Conservation (phyloP, 2,329 filamentous ascomycete genomes). For the Aspergillus brasiliensis region DNA sequence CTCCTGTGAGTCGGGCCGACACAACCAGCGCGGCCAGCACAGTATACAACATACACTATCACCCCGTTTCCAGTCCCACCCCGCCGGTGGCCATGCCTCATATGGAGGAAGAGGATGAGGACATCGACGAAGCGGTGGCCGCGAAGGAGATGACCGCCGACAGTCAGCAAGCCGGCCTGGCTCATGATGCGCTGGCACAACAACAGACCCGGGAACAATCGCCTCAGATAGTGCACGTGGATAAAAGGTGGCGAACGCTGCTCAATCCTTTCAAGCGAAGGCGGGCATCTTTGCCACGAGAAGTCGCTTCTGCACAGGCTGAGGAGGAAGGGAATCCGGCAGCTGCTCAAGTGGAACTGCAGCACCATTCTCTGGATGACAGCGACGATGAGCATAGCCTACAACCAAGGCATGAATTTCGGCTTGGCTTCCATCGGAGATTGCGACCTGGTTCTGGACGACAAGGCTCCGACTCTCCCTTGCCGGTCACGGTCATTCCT, state of each 20-base stretch:
- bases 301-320: constrained; percentile 60
- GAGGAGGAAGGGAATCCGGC: constrained; percentile 40
- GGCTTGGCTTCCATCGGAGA: constrained; percentile 52
- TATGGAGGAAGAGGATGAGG: constrained; percentile 36
- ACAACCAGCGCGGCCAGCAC: constrained; percentile 65
- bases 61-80: constrained; percentile 54
- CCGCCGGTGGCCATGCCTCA: constrained; percentile 42
- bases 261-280: constrained; percentile 61
- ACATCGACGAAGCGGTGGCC: constrained; percentile 17
- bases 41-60: constrained; percentile 65
- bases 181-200: constrained; percentile 20
- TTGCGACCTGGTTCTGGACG: constrained; percentile 42
- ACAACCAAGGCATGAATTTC: constrained; percentile 49
- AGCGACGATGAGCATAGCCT: constrained; percentile 48
- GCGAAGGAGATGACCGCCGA: constrained; percentile 29
- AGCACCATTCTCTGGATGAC: constrained; percentile 40
- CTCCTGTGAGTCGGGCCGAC: constrained; percentile 62
- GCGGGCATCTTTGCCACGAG: constrained; percentile 60
- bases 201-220: constrained; percentile 34
- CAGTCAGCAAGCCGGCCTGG: constrained; percentile 9
- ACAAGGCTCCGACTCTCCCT: constrained; percentile 39
- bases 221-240: constrained; percentile 33
- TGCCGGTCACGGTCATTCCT: constrained; percentile 64
- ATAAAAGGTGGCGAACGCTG: constrained; percentile 52
- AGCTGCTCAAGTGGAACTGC: constrained; percentile 20